A percentile compares a stretch with the other conserved stretches of the same genome.
These are phyloP conservation scores for Acer negundo DNA, from an alignment of 345 rosid species.

Conservation along the genomic window DNA sequence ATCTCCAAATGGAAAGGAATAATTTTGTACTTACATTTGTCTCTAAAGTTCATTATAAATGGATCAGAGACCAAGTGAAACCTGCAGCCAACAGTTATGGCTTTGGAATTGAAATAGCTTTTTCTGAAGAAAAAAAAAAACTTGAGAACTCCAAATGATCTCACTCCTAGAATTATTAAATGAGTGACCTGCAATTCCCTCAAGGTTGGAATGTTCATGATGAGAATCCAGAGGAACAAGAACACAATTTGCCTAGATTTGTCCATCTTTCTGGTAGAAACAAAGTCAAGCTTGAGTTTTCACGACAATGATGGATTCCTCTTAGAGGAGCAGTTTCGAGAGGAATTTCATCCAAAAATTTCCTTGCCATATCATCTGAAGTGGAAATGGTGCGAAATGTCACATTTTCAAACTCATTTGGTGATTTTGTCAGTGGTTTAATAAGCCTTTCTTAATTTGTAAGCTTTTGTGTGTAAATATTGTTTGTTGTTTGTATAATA, in stretches of 20 bases:
- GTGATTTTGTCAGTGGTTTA: too few relatives aligned
- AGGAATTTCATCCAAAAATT: background rate
- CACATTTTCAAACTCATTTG: too few relatives aligned
- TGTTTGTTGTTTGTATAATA: background rate
- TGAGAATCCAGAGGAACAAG: background rate
- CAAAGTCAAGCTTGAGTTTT: background rate
- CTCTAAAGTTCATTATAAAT: background rate
- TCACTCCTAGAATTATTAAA: background rate
- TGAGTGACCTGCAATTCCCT: constrained; percentile 9
- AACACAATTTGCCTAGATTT: background rate
- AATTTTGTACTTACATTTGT: background rate
- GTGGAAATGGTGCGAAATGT: too few relatives aligned
- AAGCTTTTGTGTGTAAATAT: background rate
- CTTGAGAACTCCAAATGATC: background rate
- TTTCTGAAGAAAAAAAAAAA: background rate
- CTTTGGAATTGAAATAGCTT: background rate
- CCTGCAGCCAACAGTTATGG: background rate
- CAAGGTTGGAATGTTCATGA: background rate
- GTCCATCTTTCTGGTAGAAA: background rate
- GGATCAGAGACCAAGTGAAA: background rate
- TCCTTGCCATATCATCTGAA: too few relatives aligned
- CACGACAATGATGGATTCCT: background rate
- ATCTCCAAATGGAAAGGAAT: background rate
- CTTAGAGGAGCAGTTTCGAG: background rate
- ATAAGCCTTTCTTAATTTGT: too few relatives aligned